phyloP scores from a whole-genome alignment of 2,329 filamentous ascomycete species.

The Coccinonectria pachysandricola region DNA sequence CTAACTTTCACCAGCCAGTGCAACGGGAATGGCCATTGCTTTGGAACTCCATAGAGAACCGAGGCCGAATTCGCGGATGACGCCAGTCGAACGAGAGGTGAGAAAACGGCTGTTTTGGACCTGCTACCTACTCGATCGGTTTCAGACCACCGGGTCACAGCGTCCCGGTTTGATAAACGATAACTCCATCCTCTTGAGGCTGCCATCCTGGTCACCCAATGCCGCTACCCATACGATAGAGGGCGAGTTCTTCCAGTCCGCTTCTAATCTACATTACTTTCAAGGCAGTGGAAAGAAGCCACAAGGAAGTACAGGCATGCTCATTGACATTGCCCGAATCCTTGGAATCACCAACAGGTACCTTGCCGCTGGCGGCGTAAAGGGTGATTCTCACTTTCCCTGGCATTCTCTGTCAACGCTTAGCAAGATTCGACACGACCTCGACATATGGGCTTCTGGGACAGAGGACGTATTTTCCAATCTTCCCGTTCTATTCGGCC shows the following conservation, averaged over 20 bases:
- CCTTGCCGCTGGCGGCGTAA: slow-evolving; percentile 73
- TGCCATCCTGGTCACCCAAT: slow-evolving; percentile 64
- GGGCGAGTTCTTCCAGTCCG: slow-evolving; percentile 71
- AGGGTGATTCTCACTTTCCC: slow-evolving; percentile 81
- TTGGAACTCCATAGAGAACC: slow-evolving; percentile 72
- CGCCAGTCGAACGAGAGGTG: slow-evolving; percentile 62
- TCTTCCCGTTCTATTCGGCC: slow-evolving; percentile 64
- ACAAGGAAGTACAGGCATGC: slow-evolving; percentile 67
- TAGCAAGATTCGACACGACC: slow-evolving; percentile 74
- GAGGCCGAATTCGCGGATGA: slow-evolving; percentile 50
- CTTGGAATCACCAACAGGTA: slow-evolving; percentile 77
- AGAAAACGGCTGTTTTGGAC: slow-evolving; percentile 79
- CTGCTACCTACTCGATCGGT: slow-evolving; percentile 79
- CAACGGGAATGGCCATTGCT: slow-evolving; percentile 73
- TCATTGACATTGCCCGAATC: slow-evolving; percentile 76
- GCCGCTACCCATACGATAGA: slow-evolving; percentile 54
- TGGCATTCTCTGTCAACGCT: slow-evolving; percentile 82
- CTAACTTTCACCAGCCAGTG: slow-evolving; percentile 48
- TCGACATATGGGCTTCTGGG: slow-evolving; percentile 76
- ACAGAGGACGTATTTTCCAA: slow-evolving; percentile 72
- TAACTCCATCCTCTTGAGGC: slow-evolving; percentile 61
- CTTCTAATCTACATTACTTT: slow-evolving; percentile 66
- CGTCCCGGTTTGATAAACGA: slow-evolving; percentile 72
- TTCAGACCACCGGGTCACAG: slow-evolving; percentile 70
- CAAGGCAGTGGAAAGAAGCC: slow-evolving; percentile 58